Conservation (phyloP, 192 early-diverging fungal genomes). For the Entomortierella parvispora region DNA sequence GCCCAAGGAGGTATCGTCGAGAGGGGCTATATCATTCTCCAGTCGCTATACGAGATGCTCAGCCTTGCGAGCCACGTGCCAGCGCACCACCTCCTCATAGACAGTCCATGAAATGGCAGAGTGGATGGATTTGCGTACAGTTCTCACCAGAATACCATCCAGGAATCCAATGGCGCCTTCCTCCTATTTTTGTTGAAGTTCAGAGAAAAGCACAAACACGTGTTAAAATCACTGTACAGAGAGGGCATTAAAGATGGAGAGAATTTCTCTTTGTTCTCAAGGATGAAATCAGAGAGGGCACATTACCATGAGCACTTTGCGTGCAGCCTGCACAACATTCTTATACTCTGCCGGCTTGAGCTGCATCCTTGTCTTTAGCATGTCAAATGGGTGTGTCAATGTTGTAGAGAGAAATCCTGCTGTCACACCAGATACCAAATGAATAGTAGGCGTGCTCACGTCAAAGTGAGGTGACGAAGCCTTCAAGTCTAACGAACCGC, state of each 20-base stretch:
- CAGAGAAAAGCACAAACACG: slow-evolving; percentile 8
- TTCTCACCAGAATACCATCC: slow-evolving; percentile 82
- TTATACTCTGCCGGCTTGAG: slow-evolving; percentile 79
- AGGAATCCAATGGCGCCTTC: slow-evolving; percentile 85
- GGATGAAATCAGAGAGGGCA: background rate
- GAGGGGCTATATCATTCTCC: too few relatives aligned
- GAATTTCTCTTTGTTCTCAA: background rate
- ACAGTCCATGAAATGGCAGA: slow-evolving; percentile 92
- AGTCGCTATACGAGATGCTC: slow-evolving; percentile 23
- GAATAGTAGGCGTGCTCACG: slow-evolving; percentile 60
- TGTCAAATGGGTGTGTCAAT: slow-evolving; percentile 93
- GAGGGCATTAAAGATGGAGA: background rate
- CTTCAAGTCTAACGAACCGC: slow-evolving; percentile 14
- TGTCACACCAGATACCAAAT: slow-evolving; percentile 70
- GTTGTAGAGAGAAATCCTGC: slow-evolving; percentile 81
- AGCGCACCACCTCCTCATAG: slow-evolving; percentile 82
- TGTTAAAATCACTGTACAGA: background rate
- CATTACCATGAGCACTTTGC: slow-evolving; percentile 61
- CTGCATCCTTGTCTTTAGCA: slow-evolving; percentile 94
- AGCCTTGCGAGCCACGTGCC: slow-evolving; percentile 33
- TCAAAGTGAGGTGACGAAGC: slow-evolving; percentile 33
- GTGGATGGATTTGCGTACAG: slow-evolving; percentile 84
- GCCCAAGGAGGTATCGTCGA: too few relatives aligned
- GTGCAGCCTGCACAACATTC: slow-evolving; percentile 57
- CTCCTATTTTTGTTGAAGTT: slow-evolving; percentile 60